phyloP scores from a whole-genome alignment of 1,139 yeast genomes.

The Nakaseomyces uthaithaninus region DNA sequence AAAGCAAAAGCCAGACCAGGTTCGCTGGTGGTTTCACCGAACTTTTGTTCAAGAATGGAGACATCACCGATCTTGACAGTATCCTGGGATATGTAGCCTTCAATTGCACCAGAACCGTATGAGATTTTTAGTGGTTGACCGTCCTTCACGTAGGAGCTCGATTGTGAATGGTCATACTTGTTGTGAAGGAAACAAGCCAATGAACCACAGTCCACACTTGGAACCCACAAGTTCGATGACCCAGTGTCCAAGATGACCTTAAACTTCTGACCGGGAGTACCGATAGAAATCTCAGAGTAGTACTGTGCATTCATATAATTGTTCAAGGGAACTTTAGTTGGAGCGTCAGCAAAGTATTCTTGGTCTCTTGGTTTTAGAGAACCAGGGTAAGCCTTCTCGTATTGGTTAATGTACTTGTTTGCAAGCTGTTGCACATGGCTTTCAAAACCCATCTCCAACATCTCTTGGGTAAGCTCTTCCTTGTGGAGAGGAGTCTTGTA shows the following conservation, averaged over 20 bases:
- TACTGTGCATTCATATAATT: slow-evolving; percentile 94
- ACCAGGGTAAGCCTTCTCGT: slow-evolving; percentile 40
- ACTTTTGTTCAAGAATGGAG: slow-evolving; percentile 76
- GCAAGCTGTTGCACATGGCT: slow-evolving; percentile 66
- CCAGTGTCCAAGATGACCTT: slow-evolving; percentile 93
- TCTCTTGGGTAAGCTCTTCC: slow-evolving; percentile 52
- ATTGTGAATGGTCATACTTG: slow-evolving; percentile 75
- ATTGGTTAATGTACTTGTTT: slow-evolving; percentile 57
- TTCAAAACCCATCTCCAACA: slow-evolving; percentile 49
- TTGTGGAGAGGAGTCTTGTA: slow-evolving; percentile 58
- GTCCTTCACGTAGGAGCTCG: slow-evolving; percentile 74
- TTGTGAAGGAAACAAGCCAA: slow-evolving; percentile 91
- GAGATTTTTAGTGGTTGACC: slow-evolving; percentile 78
- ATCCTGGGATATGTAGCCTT: slow-evolving; percentile 87
- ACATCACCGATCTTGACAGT: slow-evolving; percentile 73
- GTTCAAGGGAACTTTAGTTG: slow-evolving; percentile 72
- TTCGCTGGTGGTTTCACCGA: slow-evolving; percentile 94
- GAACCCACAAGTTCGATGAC: slow-evolving; percentile 94
- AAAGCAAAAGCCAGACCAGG: slow-evolving; percentile 98
- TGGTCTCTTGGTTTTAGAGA: slow-evolving; percentile 24
- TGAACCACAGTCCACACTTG: slow-evolving; percentile 78
- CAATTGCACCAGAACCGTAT: slow-evolving; percentile 88
- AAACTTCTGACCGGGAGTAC: slow-evolving; percentile 88
- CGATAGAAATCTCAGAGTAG: slow-evolving; percentile 78
- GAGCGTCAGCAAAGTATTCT: slow-evolving; percentile 28